phyloP scores from a whole-genome alignment of 768 basidiomycete species.

The Cystofilobasidium ferigula region DNA sequence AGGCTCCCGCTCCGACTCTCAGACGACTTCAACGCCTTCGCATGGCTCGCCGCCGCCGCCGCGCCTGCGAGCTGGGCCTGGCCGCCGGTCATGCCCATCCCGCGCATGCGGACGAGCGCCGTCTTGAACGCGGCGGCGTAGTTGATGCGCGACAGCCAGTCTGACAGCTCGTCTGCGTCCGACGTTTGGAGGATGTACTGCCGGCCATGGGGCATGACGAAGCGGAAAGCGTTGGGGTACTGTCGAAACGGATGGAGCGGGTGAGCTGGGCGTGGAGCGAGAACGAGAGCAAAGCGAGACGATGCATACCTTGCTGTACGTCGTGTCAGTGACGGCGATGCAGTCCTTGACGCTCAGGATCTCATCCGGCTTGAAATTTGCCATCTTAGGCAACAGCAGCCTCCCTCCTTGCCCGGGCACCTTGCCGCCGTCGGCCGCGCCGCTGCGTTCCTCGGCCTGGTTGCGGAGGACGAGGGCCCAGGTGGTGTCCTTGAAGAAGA shows the following conservation, averaged over 20 bases:
- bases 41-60: constrained; percentile 73
- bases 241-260: constrained; percentile 29
- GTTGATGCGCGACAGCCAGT: constrained; percentile 86
- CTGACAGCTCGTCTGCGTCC: constrained; percentile 61
- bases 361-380: constrained; percentile 63
- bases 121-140: constrained; percentile 89
- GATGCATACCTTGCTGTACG: constrained; percentile 58
- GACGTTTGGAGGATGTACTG: constrained; percentile 69
- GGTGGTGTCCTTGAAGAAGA: constrained; percentile 51
- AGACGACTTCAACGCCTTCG: constrained; percentile 42
- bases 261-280: not conserved
- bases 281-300: not conserved
- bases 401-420: constrained; percentile 1
- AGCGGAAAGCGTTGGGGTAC: constrained; percentile 64
- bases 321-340: constrained; percentile 67
- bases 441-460: constrained; percentile 27
- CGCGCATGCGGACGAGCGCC: constrained; percentile 66
- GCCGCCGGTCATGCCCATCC: constrained; percentile 54
- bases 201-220: constrained; percentile 63
- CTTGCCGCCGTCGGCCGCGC: constrained; percentile 2
- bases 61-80: constrained; percentile 69
- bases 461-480: constrained; percentile 24
- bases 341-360: constrained; percentile 63
- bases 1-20: not conserved
- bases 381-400: constrained; percentile 35